Evolutionary conservation across 306 rosid species (phyloP).

Genomic region (Prunus armeniaca): DNA sequence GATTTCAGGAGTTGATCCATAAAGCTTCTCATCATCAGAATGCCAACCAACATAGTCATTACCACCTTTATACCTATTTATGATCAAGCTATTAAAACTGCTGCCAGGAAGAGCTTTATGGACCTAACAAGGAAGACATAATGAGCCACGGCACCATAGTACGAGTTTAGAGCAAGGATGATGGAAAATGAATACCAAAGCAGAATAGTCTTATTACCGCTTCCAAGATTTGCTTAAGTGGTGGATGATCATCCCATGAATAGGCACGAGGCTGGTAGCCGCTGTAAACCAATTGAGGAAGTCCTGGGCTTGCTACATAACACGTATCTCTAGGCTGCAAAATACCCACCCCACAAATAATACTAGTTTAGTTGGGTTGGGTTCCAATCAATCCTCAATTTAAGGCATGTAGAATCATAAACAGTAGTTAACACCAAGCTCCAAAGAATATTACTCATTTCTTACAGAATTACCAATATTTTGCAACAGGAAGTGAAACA

Average conservation of each 20-base stretch:
- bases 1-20: slow-evolving; percentile 79
- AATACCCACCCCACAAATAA: neutral
- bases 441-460: neutral
- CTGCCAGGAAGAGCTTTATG: slow-evolving; percentile 88
- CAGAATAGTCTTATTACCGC: slow-evolving; percentile 46
- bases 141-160: neutral
- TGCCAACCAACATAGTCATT: slow-evolving; percentile 92
- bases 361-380: neutral
- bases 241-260: slow-evolving; percentile 86
- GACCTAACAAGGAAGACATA: slow-evolving; percentile 50
- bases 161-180: neutral
- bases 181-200: neutral
- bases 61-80: slow-evolving; percentile 85
- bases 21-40: slow-evolving; percentile 89
- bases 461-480: neutral
- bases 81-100: slow-evolving; percentile 80
- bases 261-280: slow-evolving; percentile 78
- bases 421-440: neutral
- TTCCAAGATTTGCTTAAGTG: slow-evolving; percentile 65
- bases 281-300: slow-evolving; percentile 71
- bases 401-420: neutral
- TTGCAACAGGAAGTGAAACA: neutral
- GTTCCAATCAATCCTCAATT: neutral
- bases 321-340: slow-evolving; percentile 92
- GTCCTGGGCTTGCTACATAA: slow-evolving; percentile 80